Conservation (phyloP, 1,284 basidiomycete species). For the Athelia sp. region DNA sequence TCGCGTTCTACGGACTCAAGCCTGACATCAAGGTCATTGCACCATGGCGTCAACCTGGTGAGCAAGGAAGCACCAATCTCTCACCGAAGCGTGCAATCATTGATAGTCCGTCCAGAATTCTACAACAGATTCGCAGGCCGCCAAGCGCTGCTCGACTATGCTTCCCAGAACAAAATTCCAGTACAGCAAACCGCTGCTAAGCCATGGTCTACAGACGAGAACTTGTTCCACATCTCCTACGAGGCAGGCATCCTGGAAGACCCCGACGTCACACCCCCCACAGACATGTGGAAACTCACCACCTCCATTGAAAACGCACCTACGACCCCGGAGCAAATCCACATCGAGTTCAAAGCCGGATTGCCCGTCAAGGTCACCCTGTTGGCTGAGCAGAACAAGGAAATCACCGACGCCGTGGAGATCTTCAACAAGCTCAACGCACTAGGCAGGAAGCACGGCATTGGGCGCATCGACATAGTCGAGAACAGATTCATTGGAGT, state of each 20-base stretch:
- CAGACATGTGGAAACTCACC: slow-evolving; percentile 99
- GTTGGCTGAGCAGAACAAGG: slow-evolving; percentile 39
- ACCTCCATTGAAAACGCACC: slow-evolving; percentile 83
- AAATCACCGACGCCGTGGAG: slow-evolving; percentile 89
- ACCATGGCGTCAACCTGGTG: slow-evolving; percentile 93
- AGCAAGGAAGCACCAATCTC: background rate
- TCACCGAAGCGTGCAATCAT: no score
- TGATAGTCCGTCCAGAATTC: slow-evolving; percentile 59
- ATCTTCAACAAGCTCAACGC: slow-evolving; percentile 93
- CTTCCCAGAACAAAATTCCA: slow-evolving; percentile 86
- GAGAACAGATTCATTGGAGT: slow-evolving; percentile 99
- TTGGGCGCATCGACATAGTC: slow-evolving; percentile 97
- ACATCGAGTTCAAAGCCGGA: slow-evolving; percentile 84
- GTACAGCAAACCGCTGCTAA: slow-evolving; percentile 95
- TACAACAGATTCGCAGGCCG: slow-evolving; percentile 97
- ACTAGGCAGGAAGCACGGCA: slow-evolving; percentile 90
- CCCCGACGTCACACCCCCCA: slow-evolving; percentile 90
- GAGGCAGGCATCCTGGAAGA: slow-evolving; percentile 99
- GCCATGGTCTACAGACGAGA: slow-evolving; percentile 99
- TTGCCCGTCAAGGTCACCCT: slow-evolving; percentile 80
- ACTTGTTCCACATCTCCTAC: slow-evolving; percentile 99
- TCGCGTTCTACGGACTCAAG: slow-evolving; percentile 98
- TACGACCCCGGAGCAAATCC: slow-evolving; percentile 72
- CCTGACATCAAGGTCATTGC: slow-evolving; percentile 99
- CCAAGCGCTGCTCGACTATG: slow-evolving; percentile 88